Evolutionary conservation across 2,329 filamentous ascomycete species (phyloP), one percentile per base, ranked within the genome.

Genomic region (Orbilia brochopaga): DNA sequence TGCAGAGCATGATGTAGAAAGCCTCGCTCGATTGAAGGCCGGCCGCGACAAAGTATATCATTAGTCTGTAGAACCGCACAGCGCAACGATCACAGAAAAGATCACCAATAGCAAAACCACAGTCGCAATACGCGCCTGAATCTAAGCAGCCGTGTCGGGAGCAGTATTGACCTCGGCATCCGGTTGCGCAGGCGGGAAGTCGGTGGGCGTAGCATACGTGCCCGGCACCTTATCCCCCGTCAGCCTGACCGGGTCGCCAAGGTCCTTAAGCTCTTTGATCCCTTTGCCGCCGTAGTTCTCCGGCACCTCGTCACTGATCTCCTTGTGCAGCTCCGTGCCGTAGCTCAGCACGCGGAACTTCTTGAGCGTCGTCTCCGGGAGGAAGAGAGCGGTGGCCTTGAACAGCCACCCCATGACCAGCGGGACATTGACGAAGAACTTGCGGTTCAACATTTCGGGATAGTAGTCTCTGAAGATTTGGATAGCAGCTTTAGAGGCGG

Each of bases 341-440:
- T 89, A 90, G 74, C 85, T 83, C 81, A 92, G 86, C 51, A 89
- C 89, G 77, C 91, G 88, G 80, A 92, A 91, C 79, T 92, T 92
- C 81, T 88, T 88, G 75, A 89, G 84, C 0, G 90, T 92, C 77
- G 89, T 88, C 55, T 87, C 83, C 30, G 88, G 86, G 48, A 92
- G 82, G 79, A 92, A 88, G 17, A 90, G 80, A 82, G 91, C 92
- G 82, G 92, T 88, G 60, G 88, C 84, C 19, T 83, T 82, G 79
- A 90, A 92, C 78, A 92, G 85, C 84, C 92, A 97, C 64, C 91
- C 90, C 92, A 97, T 97, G 77, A 97, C 83, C 63, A 88, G 81
- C 0, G 93, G 93, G 4, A 97, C 91, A 77, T 97, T 97, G 81
- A 97, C 90, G 78, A 97, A 97, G 84, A 92, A 97, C 83, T 97